Base-by-base conservation (phyloP, 257 asterid species). In the Linaria vulgaris region DNA sequence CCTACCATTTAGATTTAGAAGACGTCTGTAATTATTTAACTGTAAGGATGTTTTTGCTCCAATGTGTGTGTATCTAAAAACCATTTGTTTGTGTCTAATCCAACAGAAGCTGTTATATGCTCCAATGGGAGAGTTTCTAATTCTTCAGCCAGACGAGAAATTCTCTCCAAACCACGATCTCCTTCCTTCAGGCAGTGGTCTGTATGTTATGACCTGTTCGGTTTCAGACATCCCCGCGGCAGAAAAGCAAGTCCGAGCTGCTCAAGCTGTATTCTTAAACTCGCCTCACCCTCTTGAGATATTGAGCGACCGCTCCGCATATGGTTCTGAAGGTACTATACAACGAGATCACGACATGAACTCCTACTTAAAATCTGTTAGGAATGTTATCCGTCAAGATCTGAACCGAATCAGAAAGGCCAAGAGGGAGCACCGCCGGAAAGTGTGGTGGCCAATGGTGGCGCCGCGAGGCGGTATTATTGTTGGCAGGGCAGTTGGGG, bases 271-370 rank as follows among this genome's bases (percentile, higher is more conserved):
- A 19, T 92, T 92, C 63, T 20, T 92, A 30, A 89, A 84, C 81
- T 73, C 95, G 0, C 99, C 99, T 0, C 99, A 92, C 70, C 99
- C 99, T 3, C 97, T 94, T 0, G 99, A 94, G 79, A 87, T 90
- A 43, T 63, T 94, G 59, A 87, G 96, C 6, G 95, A 90, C 59
- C 92, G 95, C 1, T 72, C 85, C 1, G 99, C 97, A 16, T 94
- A 94, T 62, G 96, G 99, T 10, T 79, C 88, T 0, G 87, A 79
- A 24, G 99, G 99, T n/a, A 73, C 80, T 37, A 88, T 94, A 53
- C 92, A 81, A 44, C 73, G 96, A 60, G 99, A 94, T 75, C 97
- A 94, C 25, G 99, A 94, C 67, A 87, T 87, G 97, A 54, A 61
- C 57, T 83, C 97, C 0, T 94, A 94, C 69, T 46, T 78, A 63